Evolutionary conservation across 2,329 filamentous ascomycete genomes (phyloP), one percentile per base, ranked within the genome.

Genomic region (Hortaea sp.): DNA sequence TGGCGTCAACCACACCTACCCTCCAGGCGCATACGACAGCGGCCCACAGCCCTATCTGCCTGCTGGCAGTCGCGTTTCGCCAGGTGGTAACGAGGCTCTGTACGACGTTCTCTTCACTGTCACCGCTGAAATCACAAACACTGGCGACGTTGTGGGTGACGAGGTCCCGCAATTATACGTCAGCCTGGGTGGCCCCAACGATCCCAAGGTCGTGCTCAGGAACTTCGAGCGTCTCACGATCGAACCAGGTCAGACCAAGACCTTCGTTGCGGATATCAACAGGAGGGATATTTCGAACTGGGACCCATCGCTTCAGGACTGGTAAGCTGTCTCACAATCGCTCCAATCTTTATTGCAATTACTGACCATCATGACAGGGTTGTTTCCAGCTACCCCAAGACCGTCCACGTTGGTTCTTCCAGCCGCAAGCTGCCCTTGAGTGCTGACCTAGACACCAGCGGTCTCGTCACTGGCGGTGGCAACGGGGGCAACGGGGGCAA

Each of bases 221-320:
- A 82, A 82, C 39, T 97, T 95, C 59, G 85, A 94, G 48, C 79
- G 87, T 41, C 66, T 95, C 48, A 74, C 72, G 42, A 81, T 95
- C 52, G 71, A 76, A 4, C 76, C 86, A 0, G 87, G 86, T n/a
- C 64, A 79, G 64, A 79, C 75, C 43, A 73, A 70, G 3, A 77
- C 73, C 1, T 94, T 92, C 70, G 72, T 65, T 1, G 81, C 78
- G 0, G 75, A 81, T 11, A 66, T 95, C 46, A 88, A 81, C 5
- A 77, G 89, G 35, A 80, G 88, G 47, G 90, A 95, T 60, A 56
- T 95, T 46, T 88, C 83, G 63, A 92, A 88, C 69, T 95, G 90
- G 89, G 86, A 95, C 55, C 70, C 77, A 1, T 73, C 61, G 1
- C 63, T 69, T n/a, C 89, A 95, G 73, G 82, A 95, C 71, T 97